Conservation (phyloP, 306 rosid species). For the Chamaecrista fasciculata region DNA sequence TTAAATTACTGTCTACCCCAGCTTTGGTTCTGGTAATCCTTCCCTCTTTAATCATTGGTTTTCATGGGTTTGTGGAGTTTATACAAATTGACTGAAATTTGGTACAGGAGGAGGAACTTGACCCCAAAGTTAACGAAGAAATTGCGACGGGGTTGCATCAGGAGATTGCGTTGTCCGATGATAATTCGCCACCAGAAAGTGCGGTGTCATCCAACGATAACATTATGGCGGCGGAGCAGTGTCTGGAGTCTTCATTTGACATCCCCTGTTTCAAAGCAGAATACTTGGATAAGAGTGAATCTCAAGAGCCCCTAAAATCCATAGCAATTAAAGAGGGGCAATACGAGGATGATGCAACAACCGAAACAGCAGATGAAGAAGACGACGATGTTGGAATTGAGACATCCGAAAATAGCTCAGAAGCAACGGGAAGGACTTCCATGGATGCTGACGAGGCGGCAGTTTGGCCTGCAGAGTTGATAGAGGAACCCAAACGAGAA, state of each 20-base stretch:
- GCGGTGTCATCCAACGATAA: slow-evolving; percentile 28
- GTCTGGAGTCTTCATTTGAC: not conserved
- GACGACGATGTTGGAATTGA: slow-evolving; percentile 9
- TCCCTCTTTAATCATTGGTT: not conserved
- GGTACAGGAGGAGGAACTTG: slow-evolving; percentile 36
- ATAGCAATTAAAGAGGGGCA: not conserved
- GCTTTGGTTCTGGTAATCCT: slow-evolving; percentile 31
- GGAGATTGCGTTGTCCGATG: slow-evolving; percentile 35
- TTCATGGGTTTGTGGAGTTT: not conserved
- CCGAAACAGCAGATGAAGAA: slow-evolving; percentile 10
- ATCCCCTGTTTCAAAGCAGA: not conserved
- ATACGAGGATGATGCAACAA: not conserved
- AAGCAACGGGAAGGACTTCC: slow-evolving; percentile 30
- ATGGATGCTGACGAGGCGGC: slow-evolving; percentile 28
- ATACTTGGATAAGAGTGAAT: slow-evolving; percentile 27
- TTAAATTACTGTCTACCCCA: slow-evolving; percentile 17
- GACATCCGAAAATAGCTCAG: slow-evolving; percentile 22
- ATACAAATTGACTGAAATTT: not conserved
- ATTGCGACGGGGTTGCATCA: slow-evolving; percentile 24
- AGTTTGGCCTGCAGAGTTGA: slow-evolving; percentile 36
- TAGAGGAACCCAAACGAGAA: slow-evolving; percentile 9
- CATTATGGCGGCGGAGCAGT: slow-evolving; percentile 8
- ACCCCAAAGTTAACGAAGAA: slow-evolving; percentile 11
- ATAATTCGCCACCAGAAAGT: slow-evolving; percentile 36
- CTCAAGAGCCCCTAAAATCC: slow-evolving; percentile 18